These are phyloP conservation scores for Solanum bulbocastanum DNA, from an alignment of 257 asterid genomes.

Conservation along the genomic window DNA sequence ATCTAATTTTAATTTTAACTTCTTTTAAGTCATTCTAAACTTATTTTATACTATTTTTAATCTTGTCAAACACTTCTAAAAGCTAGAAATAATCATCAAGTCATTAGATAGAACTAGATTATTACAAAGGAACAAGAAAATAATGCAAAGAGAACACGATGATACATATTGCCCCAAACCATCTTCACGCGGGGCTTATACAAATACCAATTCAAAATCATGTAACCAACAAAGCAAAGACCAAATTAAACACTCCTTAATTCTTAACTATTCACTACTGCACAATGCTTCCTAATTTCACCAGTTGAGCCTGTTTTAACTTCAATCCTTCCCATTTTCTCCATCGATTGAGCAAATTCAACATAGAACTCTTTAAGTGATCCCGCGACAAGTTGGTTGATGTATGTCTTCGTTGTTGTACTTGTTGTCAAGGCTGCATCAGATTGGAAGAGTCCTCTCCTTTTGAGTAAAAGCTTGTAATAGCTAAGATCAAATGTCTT, in stretches of 20 bases:
- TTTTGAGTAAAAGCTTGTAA: slow-evolving; percentile 40
- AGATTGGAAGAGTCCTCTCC: slow-evolving; percentile 54
- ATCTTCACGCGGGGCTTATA: neutral
- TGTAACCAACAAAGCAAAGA: neutral
- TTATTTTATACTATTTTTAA: too few species aligned
- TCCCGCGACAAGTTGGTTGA: slow-evolving; percentile 28
- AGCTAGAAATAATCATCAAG: neutral
- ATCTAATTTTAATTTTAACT: too few species aligned
- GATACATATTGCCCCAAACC: neutral
- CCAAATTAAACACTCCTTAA: neutral
- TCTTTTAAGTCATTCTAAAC: too few species aligned
- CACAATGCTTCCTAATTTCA: slow-evolving; percentile 54
- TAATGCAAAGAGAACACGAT: neutral
- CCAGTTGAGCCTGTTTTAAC: slow-evolving; percentile 52
- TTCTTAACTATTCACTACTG: slow-evolving; percentile 39
- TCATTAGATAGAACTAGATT: neutral
- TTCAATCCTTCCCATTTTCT: slow-evolving; percentile 50
- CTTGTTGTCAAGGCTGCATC: slow-evolving; percentile 46
- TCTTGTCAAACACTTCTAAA: too few species aligned
- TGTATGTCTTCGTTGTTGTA: slow-evolving; percentile 21
- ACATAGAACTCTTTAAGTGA: slow-evolving; percentile 20
- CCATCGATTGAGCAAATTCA: slow-evolving; percentile 57
- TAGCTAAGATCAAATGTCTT: slow-evolving; percentile 63
- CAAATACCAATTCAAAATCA: neutral
- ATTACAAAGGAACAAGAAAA: neutral